A percentile compares a stretch with the other conserved stretches of the same genome.
Evolutionary conservation across 2,329 filamentous ascomycete species (phyloP).

Genomic region (Allantophomopsis cytisporea): DNA sequence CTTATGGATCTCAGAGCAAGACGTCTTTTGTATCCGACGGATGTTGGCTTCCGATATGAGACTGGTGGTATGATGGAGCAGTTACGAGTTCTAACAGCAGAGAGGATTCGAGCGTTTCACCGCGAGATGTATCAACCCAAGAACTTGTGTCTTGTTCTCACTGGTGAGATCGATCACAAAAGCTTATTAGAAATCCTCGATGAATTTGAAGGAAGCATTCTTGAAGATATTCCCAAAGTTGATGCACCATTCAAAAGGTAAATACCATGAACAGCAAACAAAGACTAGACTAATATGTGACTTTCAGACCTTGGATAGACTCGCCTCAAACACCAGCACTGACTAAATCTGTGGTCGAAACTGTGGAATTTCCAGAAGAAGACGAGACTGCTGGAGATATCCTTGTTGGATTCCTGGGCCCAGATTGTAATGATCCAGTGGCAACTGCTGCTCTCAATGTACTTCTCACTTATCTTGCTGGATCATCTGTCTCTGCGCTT

Average conservation of each 20-base stretch:
- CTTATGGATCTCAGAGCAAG: constrained; percentile 79
- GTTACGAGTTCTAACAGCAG: constrained; percentile 70
- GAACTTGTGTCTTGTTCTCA: constrained; percentile 80
- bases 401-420: constrained; percentile 75
- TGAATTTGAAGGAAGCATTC: constrained; percentile 75
- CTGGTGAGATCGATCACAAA: constrained; percentile 80
- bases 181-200: constrained; percentile 73
- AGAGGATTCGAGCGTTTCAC: constrained; percentile 90
- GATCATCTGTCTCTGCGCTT: constrained; percentile 82
- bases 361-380: constrained; percentile 86
- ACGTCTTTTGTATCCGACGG: constrained; percentile 73
- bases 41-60: constrained; percentile 88
- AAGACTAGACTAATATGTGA: constrained; percentile 3
- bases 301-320: constrained; percentile 64
- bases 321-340: constrained; percentile 66
- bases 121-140: constrained; percentile 96
- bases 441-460: constrained; percentile 64
- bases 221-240: constrained; percentile 65
- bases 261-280: background rate
- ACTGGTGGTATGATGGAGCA: constrained; percentile 97
- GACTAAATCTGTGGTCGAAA: constrained; percentile 59
- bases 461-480: constrained; percentile 74
- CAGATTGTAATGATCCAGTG: constrained; percentile 59
- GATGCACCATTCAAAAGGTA: constrained; percentile 57
- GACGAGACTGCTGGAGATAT: constrained; percentile 91